Percentiles rank a stretch among this genome's conserved stretches.
Evolutionary conservation across 179 eudicot genomes (phyloP).

Genomic region (Beta macrorhiza): DNA sequence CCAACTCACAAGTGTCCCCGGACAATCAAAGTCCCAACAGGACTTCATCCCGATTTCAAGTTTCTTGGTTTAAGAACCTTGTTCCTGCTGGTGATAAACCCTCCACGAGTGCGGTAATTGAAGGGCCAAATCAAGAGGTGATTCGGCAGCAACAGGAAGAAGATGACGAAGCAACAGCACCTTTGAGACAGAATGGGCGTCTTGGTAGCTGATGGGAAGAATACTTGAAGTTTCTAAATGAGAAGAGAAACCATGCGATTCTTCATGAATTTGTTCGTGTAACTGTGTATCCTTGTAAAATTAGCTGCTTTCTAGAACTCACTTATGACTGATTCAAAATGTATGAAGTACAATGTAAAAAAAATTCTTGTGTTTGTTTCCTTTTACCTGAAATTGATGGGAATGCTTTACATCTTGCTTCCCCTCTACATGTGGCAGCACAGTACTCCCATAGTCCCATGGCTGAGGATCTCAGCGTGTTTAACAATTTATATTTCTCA

Average conservation of each 20-base stretch:
- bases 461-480: too few species aligned
- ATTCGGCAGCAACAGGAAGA: slow-evolving; percentile 29
- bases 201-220: slow-evolving; percentile 27
- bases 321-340: slow-evolving; percentile 7
- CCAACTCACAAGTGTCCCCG: slow-evolving; percentile 42
- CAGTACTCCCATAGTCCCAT: too few species aligned
- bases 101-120: slow-evolving; percentile 60
- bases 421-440: not conserved
- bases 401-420: too few species aligned
- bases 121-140: slow-evolving; percentile 48
- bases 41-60: slow-evolving; percentile 55
- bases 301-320: slow-evolving; percentile 5
- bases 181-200: slow-evolving; percentile 23
- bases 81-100: slow-evolving; percentile 69
- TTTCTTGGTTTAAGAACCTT: slow-evolving; percentile 71
- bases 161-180: slow-evolving; percentile 28
- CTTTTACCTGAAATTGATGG: not conserved
- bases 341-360: slow-evolving; percentile 27
- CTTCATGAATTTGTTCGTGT: slow-evolving; percentile 15
- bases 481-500: too few species aligned
- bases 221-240: not conserved
- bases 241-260: slow-evolving; percentile 7
- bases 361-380: slow-evolving; percentile 8
- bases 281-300: slow-evolving; percentile 37
- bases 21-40: slow-evolving; percentile 47